Conservation (phyloP, 2,329 filamentous ascomycete species). For the Scopulariopsis brevicaulis region DNA sequence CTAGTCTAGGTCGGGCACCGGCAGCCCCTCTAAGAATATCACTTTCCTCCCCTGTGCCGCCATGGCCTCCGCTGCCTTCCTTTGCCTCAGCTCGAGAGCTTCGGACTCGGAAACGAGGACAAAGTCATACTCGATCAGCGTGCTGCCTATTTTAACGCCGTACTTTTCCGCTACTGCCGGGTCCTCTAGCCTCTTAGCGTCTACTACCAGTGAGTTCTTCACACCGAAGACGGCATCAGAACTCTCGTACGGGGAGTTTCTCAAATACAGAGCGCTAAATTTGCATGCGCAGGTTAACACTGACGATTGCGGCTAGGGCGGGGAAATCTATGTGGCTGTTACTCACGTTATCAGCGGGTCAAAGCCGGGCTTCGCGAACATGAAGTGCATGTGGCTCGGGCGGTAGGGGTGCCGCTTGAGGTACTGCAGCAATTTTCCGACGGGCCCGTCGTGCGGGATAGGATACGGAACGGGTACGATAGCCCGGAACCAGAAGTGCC, state of each 20-base stretch:
- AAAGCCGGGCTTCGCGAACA: constrained; percentile 71
- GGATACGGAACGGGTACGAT: constrained; percentile 79
- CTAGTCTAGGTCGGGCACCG: neutral
- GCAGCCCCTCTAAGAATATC: neutral
- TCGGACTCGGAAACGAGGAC: neutral
- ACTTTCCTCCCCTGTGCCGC: neutral
- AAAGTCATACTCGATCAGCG: constrained; percentile 5
- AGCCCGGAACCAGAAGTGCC: constrained; percentile 67
- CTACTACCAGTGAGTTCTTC: constrained; percentile 65
- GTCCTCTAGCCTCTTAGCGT: constrained; percentile 37
- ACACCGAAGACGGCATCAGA: constrained; percentile 82
- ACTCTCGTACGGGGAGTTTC: constrained; percentile 69
- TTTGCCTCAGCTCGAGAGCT: neutral
- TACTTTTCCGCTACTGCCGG: constrained; percentile 21
- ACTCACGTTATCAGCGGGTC: constrained; percentile 76
- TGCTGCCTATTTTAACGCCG: neutral
- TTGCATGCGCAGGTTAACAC: neutral
- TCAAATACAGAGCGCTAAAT: constrained; percentile 60
- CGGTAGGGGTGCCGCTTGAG: constrained; percentile 48
- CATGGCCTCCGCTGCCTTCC: neutral
- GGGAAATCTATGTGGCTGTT: too few relatives aligned
- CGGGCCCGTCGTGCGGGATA: constrained; percentile 74
- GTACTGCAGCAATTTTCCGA: constrained; percentile 56
- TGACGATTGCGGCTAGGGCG: neutral
- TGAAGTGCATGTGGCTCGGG: constrained; percentile 66